phyloP scores from a whole-genome alignment of 1,139 yeast genomes.

The Sugiyamaella castrensis region DNA sequence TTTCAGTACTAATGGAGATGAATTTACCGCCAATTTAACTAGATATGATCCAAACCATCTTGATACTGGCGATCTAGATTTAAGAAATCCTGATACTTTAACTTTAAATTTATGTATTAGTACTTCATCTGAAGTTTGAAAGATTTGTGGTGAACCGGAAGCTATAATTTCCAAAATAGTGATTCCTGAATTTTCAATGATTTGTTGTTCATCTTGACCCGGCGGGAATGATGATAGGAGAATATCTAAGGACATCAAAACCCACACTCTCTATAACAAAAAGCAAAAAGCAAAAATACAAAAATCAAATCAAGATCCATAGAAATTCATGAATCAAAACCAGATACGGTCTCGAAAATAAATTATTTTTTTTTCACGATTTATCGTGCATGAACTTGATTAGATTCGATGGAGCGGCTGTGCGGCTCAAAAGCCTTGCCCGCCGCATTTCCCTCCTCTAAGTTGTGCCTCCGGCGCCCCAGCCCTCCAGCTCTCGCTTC shows the following conservation, averaged over 20 bases:
- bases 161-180: constrained; percentile 5
- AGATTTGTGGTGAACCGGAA: constrained; percentile 4
- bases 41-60: constrained; percentile 38
- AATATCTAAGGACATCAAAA: constrained; percentile 4
- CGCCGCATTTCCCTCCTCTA: too few relatives aligned
- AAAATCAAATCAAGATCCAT: neutral
- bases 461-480: too few relatives aligned
- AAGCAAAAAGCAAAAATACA: neutral
- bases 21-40: constrained; percentile 30
- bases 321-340: too few relatives aligned
- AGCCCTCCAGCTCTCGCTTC: too few relatives aligned
- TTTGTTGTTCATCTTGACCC: constrained; percentile 4
- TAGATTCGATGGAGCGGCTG: too few relatives aligned
- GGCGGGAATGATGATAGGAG: constrained; percentile 8
- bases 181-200: constrained; percentile 5
- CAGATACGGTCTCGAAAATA: too few relatives aligned
- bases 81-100: constrained; percentile 39
- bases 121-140: constrained; percentile 4
- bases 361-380: too few relatives aligned
- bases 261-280: neutral
- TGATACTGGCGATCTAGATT: constrained; percentile 31
- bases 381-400: too few relatives aligned
- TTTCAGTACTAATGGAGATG: constrained; percentile 34
- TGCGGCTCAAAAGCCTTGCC: too few relatives aligned
- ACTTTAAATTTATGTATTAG: constrained; percentile 33